phyloP scores from a whole-genome alignment of 345 rosid species.

The Carallia brachiata region DNA sequence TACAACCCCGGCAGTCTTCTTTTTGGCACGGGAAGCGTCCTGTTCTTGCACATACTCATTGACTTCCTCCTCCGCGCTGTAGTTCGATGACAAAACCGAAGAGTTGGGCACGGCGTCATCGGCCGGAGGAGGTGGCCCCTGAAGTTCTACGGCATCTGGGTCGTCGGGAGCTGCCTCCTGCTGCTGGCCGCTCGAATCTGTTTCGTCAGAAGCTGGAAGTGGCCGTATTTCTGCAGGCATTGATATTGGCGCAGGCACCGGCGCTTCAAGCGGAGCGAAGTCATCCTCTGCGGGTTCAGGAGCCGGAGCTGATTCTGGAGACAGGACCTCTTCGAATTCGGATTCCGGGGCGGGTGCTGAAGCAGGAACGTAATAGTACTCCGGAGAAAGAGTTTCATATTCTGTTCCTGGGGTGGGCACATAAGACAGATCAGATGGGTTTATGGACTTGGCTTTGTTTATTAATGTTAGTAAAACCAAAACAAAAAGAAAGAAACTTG shows the following conservation, averaged over 20 bases:
- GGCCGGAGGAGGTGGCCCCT: neutral
- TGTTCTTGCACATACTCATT: neutral
- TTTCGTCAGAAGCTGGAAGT: too few relatives aligned
- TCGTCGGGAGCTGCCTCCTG: neutral
- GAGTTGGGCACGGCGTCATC: neutral
- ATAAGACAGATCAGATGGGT: neutral
- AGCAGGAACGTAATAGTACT: neutral
- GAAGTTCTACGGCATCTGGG: too few relatives aligned
- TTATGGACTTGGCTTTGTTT: neutral
- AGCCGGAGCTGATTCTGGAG: neutral
- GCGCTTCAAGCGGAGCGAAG: neutral
- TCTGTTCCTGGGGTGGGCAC: neutral
- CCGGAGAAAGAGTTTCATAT: slow-evolving; percentile 1
- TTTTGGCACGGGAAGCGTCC: neutral
- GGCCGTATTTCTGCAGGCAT: too few relatives aligned
- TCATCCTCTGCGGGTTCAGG: neutral
- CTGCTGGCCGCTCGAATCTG: neutral
- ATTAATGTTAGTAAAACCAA: neutral
- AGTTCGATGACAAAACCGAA: neutral
- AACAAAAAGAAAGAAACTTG: neutral
- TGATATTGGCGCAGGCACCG: neutral
- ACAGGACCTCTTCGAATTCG: neutral
- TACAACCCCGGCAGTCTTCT: neutral
- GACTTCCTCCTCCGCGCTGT: neutral
- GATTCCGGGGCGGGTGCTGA: neutral